Evolutionary conservation across 768 basidiomycete genomes (phyloP).

Genomic region (Tylopilus rubrobrunneus): DNA sequence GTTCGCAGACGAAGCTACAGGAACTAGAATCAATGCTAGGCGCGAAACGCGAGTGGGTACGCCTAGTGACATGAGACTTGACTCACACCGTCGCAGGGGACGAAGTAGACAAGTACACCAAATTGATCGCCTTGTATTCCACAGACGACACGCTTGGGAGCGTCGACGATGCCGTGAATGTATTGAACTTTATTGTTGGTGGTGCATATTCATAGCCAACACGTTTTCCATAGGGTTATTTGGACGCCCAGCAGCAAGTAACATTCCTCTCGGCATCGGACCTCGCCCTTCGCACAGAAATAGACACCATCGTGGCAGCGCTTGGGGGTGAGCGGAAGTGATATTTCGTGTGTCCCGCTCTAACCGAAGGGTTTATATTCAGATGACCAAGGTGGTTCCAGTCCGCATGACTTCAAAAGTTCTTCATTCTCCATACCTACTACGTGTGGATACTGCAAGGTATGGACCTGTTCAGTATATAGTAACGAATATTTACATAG

Average conservation of each 20-base stretch:
- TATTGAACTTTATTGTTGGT: constrained; percentile 3
- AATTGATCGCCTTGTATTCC: constrained; percentile 44
- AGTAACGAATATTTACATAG: constrained; percentile 2
- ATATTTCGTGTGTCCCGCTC: background rate
- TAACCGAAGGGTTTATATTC: constrained; percentile 11
- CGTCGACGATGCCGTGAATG: constrained; percentile 38
- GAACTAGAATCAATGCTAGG: constrained; percentile 57
- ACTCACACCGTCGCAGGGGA: constrained; percentile 36
- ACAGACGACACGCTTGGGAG: constrained; percentile 48
- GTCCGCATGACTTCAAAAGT: constrained; percentile 78
- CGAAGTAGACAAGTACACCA: constrained; percentile 51
- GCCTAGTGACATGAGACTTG: background rate
- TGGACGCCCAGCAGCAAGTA: constrained; percentile 62
- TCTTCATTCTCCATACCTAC: constrained; percentile 86
- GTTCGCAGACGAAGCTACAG: constrained; percentile 55
- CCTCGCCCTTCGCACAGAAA: constrained; percentile 58
- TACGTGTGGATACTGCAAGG: constrained; percentile 79
- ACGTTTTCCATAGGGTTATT: constrained; percentile 44
- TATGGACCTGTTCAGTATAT: constrained; percentile 24
- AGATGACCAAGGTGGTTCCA: constrained; percentile 73
- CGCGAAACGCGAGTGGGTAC: constrained; percentile 51
- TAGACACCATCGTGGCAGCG: constrained; percentile 53
- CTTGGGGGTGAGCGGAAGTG: constrained; percentile 52
- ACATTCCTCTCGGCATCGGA: constrained; percentile 52
- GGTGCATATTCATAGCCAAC: constrained; percentile 1